These are phyloP conservation scores for Phytophthora pseudosyringae DNA, from an alignment of 352 stramenopile genomes.

Conservation along the genomic window DNA sequence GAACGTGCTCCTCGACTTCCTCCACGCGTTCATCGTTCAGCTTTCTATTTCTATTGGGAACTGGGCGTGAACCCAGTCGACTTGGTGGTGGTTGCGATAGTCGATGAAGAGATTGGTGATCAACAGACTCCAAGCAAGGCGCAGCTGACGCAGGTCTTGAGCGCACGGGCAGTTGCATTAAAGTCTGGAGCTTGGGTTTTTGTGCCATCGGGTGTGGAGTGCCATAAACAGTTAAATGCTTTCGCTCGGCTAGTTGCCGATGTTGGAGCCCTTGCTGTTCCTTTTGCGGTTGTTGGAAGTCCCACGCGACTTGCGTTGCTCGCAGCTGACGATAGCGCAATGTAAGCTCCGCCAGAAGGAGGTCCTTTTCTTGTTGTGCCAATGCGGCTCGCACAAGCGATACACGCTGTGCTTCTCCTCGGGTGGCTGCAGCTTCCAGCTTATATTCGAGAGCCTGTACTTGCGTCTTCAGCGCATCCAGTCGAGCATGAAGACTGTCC, in stretches of 20 bases:
- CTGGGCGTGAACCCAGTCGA: slow-evolving; percentile 22
- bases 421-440: slow-evolving; percentile 18
- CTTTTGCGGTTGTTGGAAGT: slow-evolving; percentile 2
- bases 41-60: slow-evolving; percentile 2
- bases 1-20: slow-evolving; percentile 54
- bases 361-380: slow-evolving; percentile 62
- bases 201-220: slow-evolving; percentile 47
- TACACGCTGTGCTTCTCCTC: slow-evolving; percentile 45
- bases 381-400: slow-evolving; percentile 47
- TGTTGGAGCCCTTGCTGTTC: slow-evolving; percentile 5
- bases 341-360: slow-evolving; percentile 57
- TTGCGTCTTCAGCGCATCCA: slow-evolving; percentile 29
- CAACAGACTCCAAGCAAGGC: slow-evolving; percentile 19
- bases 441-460: slow-evolving; percentile 16
- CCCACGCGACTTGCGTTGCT: slow-evolving; percentile 21
- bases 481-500: slow-evolving; percentile 36
- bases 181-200: slow-evolving; percentile 38
- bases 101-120: slow-evolving; percentile 12
- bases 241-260: slow-evolving; percentile 12
- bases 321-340: slow-evolving; percentile 51
- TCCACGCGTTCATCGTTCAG: slow-evolving; percentile 20
- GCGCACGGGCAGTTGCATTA: slow-evolving; percentile 26
- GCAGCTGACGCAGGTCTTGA: slow-evolving; percentile 33
- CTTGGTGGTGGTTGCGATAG: slow-evolving; percentile 28
- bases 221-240: slow-evolving; percentile 62